Conservation (phyloP, 2,329 filamentous ascomycete species). For the Sporothrix inflata region DNA sequence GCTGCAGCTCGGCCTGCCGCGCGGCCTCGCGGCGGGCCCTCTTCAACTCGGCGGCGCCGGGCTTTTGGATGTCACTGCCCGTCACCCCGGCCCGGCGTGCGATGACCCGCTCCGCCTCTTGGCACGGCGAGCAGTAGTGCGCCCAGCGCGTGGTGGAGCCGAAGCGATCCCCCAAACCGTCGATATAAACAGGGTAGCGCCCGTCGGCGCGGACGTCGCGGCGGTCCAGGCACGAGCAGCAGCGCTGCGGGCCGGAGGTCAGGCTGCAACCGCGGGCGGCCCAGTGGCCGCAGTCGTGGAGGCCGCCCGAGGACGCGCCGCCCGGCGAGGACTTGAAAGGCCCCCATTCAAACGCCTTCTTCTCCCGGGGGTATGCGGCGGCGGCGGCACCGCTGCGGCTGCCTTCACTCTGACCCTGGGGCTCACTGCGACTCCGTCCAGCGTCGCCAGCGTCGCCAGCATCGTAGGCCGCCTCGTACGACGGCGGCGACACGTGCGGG, state of each 20-base stretch:
- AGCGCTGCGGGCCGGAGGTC: slow-evolving; percentile 18
- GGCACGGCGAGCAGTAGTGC: slow-evolving; percentile 28
- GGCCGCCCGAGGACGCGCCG: background rate
- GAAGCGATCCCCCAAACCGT: background rate
- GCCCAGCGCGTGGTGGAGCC: slow-evolving; percentile 22
- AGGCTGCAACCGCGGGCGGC: slow-evolving; percentile 18
- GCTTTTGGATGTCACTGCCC: background rate
- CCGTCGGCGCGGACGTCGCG: slow-evolving; percentile 11
- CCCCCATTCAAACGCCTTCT: background rate
- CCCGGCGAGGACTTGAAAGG: background rate
- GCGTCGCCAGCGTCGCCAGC: background rate
- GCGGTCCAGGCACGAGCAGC: slow-evolving; percentile 28
- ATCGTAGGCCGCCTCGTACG: slow-evolving; percentile 13
- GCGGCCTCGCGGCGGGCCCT: background rate
- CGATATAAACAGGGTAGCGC: slow-evolving; percentile 25
- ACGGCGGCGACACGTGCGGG: background rate
- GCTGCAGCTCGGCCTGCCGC: background rate
- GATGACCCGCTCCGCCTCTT: background rate
- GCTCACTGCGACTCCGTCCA: background rate
- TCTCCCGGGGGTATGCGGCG: no score
- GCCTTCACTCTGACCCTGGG: background rate
- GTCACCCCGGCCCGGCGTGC: background rate
- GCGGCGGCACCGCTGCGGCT: background rate
- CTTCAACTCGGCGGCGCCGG: background rate
- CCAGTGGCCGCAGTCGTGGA: slow-evolving; percentile 25